Evolutionary conservation across 2,329 filamentous ascomycete genomes (phyloP), one percentile per base, ranked within the genome.

Genomic region (Graphiopsis chlorocephala): DNA sequence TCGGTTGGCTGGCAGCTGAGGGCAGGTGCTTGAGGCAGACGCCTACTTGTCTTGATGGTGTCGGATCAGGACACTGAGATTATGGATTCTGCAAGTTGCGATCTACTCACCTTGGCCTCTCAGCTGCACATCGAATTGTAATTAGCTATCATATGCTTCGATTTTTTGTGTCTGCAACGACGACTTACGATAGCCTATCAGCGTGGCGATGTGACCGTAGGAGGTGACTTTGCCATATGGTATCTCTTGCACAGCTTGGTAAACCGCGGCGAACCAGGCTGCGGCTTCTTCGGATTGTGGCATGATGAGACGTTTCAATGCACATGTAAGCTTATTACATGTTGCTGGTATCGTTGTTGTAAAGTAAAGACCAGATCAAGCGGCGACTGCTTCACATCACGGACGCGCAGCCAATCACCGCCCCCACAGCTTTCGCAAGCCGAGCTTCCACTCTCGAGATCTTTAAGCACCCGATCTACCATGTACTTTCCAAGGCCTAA

Each of bases 11-110:
- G 11, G 69, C 57, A 65, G 70, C 76, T 78, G 82, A 63, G 75
- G 93, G 86, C 14, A 98, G 86, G 75, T 97, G 89, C 76, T 97
- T 97, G 28, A 98, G 85, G 77, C 91, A 96, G 55, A 95, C 84
- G 61, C 94, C 94, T 7, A 98, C 93, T 79, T 98, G 94, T 64
- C 93, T 70, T 64, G 14, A 38, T 23, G 47, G 20, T 5, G n/a
- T 20, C 20, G n/a, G 66, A 65, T 63, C 65, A 66, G 59, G 64
- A 45, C 14, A 28, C 15, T 12, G 8, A 20, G 26, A 17, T 20
- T 31, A 3, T n/a, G 17, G 6, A 1, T 15, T 11, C 38, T 38
- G 53, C 29, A 12, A 35, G 1, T 28, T 25, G 11, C 10, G 17
- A 28, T 2, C 2, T 23, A 25, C 28, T 58, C 69, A 81, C 80